phyloP scores from a whole-genome alignment of 495 filamentous ascomycete species.

The Trichoderma reesei region DNA sequence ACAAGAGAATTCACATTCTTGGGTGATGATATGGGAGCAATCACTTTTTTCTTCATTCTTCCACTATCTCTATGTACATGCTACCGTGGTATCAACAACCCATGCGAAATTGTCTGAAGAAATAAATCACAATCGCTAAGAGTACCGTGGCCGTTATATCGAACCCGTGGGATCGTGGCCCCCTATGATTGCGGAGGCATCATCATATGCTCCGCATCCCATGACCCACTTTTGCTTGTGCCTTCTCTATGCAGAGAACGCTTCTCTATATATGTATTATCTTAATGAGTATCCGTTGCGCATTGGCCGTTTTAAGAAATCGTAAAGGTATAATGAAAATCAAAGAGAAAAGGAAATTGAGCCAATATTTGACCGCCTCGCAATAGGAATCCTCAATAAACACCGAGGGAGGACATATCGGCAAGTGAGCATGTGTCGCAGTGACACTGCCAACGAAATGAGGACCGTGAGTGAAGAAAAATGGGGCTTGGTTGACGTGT shows the following conservation, averaged over 20 bases:
- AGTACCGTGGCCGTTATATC: neutral
- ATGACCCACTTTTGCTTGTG: neutral
- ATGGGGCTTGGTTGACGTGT: neutral
- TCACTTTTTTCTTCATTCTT: neutral
- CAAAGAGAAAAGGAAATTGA: neutral
- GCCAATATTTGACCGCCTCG: neutral
- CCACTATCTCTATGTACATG: neutral
- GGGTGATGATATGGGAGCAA: neutral
- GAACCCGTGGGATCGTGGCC: neutral
- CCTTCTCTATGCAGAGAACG: neutral
- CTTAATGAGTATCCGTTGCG: neutral
- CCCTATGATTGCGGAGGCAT: neutral
- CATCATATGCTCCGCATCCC: neutral
- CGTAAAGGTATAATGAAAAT: too few relatives aligned
- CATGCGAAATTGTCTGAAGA: neutral
- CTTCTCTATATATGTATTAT: neutral
- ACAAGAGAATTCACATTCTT: too few relatives aligned
- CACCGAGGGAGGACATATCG: neutral
- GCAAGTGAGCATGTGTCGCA: neutral
- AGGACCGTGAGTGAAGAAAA: neutral
- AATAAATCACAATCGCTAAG: neutral
- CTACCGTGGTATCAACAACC: neutral
- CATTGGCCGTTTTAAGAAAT: neutral
- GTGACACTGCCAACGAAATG: neutral
- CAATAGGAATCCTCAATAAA: neutral